Conservation (phyloP, 2,329 filamentous ascomycete species). For the Arthrobotrys iridis region DNA sequence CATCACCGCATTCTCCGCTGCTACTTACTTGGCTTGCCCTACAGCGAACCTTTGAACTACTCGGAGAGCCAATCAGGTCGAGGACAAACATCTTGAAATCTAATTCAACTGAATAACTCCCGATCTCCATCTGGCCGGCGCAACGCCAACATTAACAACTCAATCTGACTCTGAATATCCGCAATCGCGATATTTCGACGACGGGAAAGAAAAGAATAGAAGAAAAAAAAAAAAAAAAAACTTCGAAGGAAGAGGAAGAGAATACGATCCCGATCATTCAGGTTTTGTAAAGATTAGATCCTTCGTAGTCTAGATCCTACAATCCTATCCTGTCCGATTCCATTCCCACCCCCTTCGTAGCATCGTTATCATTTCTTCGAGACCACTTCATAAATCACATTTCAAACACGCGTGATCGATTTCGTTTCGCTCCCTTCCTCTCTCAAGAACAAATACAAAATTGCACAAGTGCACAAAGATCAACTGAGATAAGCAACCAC, state of each 20-base stretch:
- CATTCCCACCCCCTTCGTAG: conserved; percentile 12
- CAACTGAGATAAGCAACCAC: conserved; percentile 6
- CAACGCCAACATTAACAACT: conserved; percentile 44
- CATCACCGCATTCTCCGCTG: background rate
- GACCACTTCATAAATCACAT: background rate
- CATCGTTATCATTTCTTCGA: background rate
- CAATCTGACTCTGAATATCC: conserved; percentile 1
- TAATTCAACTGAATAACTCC: background rate
- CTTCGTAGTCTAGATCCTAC: conserved; percentile 40
- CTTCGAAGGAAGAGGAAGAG: background rate
- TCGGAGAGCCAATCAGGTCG: conserved; percentile 19
- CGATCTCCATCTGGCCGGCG: conserved; percentile 9
- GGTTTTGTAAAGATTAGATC: conserved; percentile 52
- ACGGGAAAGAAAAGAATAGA: background rate
- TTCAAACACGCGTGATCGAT: conserved; percentile 10
- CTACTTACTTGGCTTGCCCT: conserved; percentile 3
- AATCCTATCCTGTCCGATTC: conserved; percentile 25
- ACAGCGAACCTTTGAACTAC: background rate
- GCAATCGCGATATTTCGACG: background rate
- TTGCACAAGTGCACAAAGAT: conserved; percentile 1
- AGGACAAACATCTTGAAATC: conserved; percentile 12
- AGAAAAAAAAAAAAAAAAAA: background rate
- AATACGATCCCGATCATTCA: conserved; percentile 15
- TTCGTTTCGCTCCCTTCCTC: background rate
- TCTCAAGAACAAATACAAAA: background rate